Conservation (phyloP, 805 yeast species). For the Saturnispora sanitii region DNA sequence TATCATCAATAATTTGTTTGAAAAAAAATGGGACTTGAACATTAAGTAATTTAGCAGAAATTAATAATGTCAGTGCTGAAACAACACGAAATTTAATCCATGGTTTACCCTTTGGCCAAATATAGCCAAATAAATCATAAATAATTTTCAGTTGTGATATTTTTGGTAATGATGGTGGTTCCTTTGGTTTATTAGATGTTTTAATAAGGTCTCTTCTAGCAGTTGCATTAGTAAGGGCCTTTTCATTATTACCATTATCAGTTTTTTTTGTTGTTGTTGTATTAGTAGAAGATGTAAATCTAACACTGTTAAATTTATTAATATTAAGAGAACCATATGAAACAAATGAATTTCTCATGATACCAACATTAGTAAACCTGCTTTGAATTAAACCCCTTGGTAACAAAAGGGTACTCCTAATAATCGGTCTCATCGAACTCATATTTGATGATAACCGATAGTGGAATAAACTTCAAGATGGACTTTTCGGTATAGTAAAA, state of each 20-base stretch:
- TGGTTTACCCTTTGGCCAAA: slow-evolving; percentile 72
- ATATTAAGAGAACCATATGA: too few species aligned
- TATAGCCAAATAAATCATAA: slow-evolving; percentile 52
- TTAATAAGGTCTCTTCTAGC: slow-evolving; percentile 11
- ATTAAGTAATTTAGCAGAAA: slow-evolving; percentile 75
- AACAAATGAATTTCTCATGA: too few species aligned
- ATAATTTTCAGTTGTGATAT: slow-evolving; percentile 47
- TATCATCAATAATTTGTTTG: slow-evolving; percentile 77
- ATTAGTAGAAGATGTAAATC: too few species aligned
- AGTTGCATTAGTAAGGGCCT: neutral
- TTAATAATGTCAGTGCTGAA: slow-evolving; percentile 60
- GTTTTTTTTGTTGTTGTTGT: too few species aligned
- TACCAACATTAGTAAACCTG: too few species aligned
- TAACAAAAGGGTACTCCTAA: too few species aligned
- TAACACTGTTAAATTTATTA: neutral
- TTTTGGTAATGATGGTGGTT: slow-evolving; percentile 14
- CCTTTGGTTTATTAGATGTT: slow-evolving; percentile 10
- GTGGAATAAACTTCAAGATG: neutral
- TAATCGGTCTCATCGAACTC: too few species aligned
- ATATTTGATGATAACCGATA: neutral
- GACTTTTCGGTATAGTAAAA: neutral
- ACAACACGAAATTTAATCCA: slow-evolving; percentile 66
- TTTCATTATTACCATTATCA: too few species aligned
- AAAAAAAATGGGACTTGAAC: slow-evolving; percentile 96
- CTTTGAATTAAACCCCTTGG: neutral